phyloP scores from a whole-genome alignment of 805 yeast species.

The Hanseniaspora nectarophila region DNA sequence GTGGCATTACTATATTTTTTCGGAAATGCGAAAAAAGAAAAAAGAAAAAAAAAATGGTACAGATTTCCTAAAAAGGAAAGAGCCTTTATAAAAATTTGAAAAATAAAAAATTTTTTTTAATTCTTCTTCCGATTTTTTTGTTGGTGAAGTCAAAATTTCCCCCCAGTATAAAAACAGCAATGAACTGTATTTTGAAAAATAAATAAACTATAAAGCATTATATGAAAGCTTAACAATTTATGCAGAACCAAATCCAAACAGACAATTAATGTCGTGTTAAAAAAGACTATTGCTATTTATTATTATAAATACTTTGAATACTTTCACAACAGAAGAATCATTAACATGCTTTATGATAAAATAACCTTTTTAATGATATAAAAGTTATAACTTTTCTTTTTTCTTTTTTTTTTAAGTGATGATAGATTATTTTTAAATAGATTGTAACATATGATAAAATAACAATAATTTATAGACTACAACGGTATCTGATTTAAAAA shows the following conservation, averaged over 20 bases:
- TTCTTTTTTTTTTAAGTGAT: conserved; percentile 22
- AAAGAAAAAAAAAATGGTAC: not conserved
- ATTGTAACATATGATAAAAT: conserved; percentile 26
- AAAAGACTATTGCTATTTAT: too few relatives aligned
- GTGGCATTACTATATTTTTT: too few relatives aligned
- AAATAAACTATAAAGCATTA: too few relatives aligned
- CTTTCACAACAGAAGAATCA: not conserved
- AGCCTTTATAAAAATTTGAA: not conserved
- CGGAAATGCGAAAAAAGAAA: not conserved
- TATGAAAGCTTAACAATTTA: not conserved
- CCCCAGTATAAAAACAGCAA: too few relatives aligned
- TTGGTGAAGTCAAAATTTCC: too few relatives aligned
- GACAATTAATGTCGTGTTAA: not conserved
- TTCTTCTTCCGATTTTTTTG: not conserved
- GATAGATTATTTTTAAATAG: conserved; percentile 33
- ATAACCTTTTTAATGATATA: too few relatives aligned
- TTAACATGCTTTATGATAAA: not conserved
- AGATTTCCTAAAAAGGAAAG: not conserved
- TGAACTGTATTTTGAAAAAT: too few relatives aligned
- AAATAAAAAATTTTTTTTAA: not conserved
- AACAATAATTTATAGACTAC: conserved; percentile 79
- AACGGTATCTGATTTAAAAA: conserved; percentile 78
- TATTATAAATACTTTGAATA: too few relatives aligned
- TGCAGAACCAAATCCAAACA: too few relatives aligned
- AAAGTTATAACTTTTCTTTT: too few relatives aligned